These are phyloP conservation scores for Lipomyces yamanashiensis DNA, from an alignment of 805 yeast species.

Conservation along the genomic window DNA sequence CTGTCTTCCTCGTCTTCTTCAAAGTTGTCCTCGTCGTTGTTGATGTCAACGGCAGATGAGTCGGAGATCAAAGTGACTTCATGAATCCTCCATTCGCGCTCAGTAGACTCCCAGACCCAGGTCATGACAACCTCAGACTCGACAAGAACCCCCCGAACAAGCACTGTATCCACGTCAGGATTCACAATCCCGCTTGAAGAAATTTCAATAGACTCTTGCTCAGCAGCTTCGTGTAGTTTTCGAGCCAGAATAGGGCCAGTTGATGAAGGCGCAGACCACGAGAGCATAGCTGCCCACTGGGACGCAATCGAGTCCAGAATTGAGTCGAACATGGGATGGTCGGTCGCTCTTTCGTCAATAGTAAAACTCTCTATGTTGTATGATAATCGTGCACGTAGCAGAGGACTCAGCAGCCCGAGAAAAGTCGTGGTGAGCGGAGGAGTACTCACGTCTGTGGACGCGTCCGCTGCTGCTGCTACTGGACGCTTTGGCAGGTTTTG, in stretches of 20 bases:
- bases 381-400: slow-evolving; percentile 29
- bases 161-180: slow-evolving; percentile 26
- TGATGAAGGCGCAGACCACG: slow-evolving; percentile 18
- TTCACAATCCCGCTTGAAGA: slow-evolving; percentile 7
- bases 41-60: neutral
- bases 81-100: slow-evolving; percentile 27
- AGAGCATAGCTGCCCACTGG: slow-evolving; percentile 29
- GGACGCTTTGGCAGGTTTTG: neutral
- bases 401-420: slow-evolving; percentile 21
- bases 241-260: slow-evolving; percentile 24
- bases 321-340: neutral
- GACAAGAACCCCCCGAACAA: slow-evolving; percentile 9
- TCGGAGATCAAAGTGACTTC: slow-evolving; percentile 9
- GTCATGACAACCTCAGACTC: slow-evolving; percentile 8
- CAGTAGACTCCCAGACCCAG: slow-evolving; percentile 19
- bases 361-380: slow-evolving; percentile 13
- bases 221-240: slow-evolving; percentile 19
- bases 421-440: slow-evolving; percentile 14
- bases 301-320: slow-evolving; percentile 5
- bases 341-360: neutral
- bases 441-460: neutral
- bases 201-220: neutral
- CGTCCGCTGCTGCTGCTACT: neutral
- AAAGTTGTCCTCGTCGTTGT: neutral
- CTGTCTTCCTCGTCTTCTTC: slow-evolving; percentile 29